A percentile compares a stretch with the other conserved stretches of the same genome.
phyloP scores from a whole-genome alignment of 2,329 filamentous ascomycete species.

The Dothistroma septosporum region DNA sequence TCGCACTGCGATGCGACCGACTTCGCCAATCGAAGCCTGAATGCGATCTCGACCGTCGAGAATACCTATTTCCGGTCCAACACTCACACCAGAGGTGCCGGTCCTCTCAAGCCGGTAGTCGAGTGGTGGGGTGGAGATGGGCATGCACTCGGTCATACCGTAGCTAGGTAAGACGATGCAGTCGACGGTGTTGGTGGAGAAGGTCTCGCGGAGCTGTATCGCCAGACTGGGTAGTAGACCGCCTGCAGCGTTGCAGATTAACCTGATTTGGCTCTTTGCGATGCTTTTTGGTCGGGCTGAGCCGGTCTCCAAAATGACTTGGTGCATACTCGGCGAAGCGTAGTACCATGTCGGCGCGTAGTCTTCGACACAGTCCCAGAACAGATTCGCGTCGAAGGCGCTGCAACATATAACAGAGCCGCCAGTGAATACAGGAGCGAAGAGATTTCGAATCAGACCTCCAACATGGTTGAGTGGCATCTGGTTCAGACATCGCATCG shows the following conservation, averaged over 20 bases:
- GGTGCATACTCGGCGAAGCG: constrained; percentile 56
- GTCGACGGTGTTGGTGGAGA: constrained; percentile 31
- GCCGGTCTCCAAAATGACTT: constrained; percentile 50
- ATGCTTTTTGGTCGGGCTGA: constrained; percentile 40
- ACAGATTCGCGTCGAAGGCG: constrained; percentile 53
- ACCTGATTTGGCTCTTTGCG: constrained; percentile 44
- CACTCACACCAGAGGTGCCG: constrained; percentile 52
- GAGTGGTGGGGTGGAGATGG: constrained; percentile 54
- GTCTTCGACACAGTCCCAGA: constrained; percentile 53
- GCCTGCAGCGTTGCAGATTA: constrained; percentile 56
- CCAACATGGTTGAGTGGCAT: constrained; percentile 56
- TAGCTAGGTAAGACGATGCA: constrained; percentile 55
- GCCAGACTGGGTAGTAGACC: constrained; percentile 52
- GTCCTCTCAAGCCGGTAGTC: constrained; percentile 50
- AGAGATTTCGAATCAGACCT: constrained; percentile 53
- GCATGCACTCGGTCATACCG: constrained; percentile 60
- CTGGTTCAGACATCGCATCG: constrained; percentile 55
- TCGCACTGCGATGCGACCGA: constrained; percentile 50
- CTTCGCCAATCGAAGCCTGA: constrained; percentile 30
- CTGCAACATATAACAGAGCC: constrained; percentile 54
- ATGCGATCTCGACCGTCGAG: constrained; percentile 41
- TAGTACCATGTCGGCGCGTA: constrained; percentile 55
- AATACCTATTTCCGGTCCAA: constrained; percentile 51
- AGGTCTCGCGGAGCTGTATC: constrained; percentile 47
- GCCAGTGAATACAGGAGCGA: constrained; percentile 52